These are phyloP conservation scores for Annulohypoxylon nitens DNA, from an alignment of 495 filamentous ascomycete species.

Conservation along the genomic window DNA sequence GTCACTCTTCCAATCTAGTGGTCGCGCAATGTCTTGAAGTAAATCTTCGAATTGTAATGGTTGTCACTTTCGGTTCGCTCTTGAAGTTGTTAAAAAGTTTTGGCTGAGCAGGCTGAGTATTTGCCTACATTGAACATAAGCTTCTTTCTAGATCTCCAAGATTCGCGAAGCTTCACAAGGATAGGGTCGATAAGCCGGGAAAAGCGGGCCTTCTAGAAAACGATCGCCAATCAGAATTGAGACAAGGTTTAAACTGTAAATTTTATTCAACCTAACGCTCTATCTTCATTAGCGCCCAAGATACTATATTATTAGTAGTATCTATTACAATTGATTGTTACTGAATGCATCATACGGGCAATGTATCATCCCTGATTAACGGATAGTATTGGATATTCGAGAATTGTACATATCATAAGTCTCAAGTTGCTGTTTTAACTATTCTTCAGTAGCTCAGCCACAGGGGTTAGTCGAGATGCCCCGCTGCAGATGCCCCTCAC, in stretches of 20 bases:
- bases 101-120: conserved; percentile 18
- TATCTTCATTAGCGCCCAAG: background rate
- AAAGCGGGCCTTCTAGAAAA: conserved; percentile 19
- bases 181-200: conserved; percentile 40
- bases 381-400: too few relatives aligned
- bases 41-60: background rate
- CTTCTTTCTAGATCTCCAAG: conserved; percentile 47
- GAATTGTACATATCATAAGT: background rate
- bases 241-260: background rate
- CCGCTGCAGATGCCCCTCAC: conserved; percentile 45
- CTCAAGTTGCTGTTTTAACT: background rate
- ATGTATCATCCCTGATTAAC: too few relatives aligned
- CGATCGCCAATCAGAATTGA: conserved; percentile 27
- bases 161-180: conserved; percentile 54
- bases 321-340: too few relatives aligned
- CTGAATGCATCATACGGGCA: too few relatives aligned
- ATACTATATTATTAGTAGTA: too few relatives aligned
- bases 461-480: conserved; percentile 25
- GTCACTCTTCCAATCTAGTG: background rate
- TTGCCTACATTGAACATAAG: conserved; percentile 1
- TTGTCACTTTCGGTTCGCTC: background rate
- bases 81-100: conserved; percentile 23
- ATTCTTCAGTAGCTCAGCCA: background rate
- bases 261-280: background rate
- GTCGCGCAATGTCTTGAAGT: background rate